phyloP scores from a whole-genome alignment of 306 rosid genomes.

The Fragaria iinumae region DNA sequence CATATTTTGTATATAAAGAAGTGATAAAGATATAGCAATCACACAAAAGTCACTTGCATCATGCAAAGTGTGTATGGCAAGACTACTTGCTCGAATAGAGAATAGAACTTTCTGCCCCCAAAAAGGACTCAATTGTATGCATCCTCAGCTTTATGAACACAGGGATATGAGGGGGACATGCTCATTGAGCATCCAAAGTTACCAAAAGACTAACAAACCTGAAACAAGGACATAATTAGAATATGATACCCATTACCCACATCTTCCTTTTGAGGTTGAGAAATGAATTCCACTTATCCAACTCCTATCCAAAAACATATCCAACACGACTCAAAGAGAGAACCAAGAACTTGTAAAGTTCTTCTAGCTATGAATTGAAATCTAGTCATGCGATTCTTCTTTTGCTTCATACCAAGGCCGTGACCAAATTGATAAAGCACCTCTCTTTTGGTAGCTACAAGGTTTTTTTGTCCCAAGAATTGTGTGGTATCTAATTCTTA shows the following conservation, averaged over 20 bases:
- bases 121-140: conserved; percentile 9
- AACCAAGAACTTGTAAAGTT: background rate
- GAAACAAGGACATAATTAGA: background rate
- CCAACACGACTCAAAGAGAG: conserved; percentile 7
- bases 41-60: background rate
- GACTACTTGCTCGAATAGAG: conserved; percentile 8
- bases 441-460: conserved; percentile 6
- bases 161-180: background rate
- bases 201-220: background rate
- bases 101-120: background rate
- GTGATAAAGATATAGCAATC: background rate
- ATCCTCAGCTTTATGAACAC: background rate
- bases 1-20: too few relatives aligned
- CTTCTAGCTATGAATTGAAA: conserved; percentile 16
- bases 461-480: conserved; percentile 12
- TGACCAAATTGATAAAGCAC: conserved; percentile 36
- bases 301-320: conserved; percentile 45
- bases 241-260: conserved; percentile 12
- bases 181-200: background rate
- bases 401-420: conserved; percentile 35
- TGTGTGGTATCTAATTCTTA: conserved; percentile 23
- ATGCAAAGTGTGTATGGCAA: background rate
- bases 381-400: conserved; percentile 37
- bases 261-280: conserved; percentile 8
- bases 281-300: conserved; percentile 32